phyloP scores from a whole-genome alignment of 2,329 filamentous ascomycete species.

The Fusarium xyrophilum region DNA sequence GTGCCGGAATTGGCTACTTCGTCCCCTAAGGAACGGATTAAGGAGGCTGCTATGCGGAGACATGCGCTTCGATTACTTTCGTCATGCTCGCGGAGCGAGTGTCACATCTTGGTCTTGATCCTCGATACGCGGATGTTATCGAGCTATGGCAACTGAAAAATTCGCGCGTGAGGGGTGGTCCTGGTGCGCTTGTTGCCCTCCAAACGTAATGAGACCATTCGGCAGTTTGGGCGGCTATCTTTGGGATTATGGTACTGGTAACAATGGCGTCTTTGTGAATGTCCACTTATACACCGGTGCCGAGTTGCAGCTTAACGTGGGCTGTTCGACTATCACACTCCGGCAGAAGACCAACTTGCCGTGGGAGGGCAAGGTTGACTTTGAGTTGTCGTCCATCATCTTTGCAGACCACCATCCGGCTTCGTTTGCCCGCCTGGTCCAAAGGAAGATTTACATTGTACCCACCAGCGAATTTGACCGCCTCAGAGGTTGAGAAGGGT shows the following conservation, averaged over 20 bases:
- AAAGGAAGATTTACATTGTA: conserved; percentile 43
- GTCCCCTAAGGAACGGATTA: conserved; percentile 14
- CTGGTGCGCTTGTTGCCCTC: conserved; percentile 65
- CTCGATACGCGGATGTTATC: conserved; percentile 64
- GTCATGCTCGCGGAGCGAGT: conserved; percentile 67
- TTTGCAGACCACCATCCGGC: background rate
- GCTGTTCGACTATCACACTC: conserved; percentile 48
- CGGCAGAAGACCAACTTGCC: conserved; percentile 58
- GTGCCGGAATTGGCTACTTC: conserved; percentile 52
- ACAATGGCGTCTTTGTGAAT: conserved; percentile 50
- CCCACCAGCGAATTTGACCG: conserved; percentile 39
- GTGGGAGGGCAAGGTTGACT: conserved; percentile 48
- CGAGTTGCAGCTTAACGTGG: conserved; percentile 50
- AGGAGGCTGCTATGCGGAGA: conserved; percentile 25
- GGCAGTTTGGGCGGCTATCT: conserved; percentile 64
- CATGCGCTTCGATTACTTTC: conserved; percentile 49
- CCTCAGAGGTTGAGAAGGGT: conserved; percentile 49
- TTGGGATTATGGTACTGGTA: conserved; percentile 52
- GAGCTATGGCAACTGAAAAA: conserved; percentile 55
- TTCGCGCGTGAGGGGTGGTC: conserved; percentile 45
- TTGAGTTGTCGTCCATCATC: background rate
- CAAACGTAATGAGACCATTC: conserved; percentile 62
- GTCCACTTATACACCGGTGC: conserved; percentile 63
- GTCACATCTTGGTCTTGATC: conserved; percentile 60
- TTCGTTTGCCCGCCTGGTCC: conserved; percentile 36